Conservation (phyloP, 169 alveolate species). For the Plasmodium yoelii region DNA sequence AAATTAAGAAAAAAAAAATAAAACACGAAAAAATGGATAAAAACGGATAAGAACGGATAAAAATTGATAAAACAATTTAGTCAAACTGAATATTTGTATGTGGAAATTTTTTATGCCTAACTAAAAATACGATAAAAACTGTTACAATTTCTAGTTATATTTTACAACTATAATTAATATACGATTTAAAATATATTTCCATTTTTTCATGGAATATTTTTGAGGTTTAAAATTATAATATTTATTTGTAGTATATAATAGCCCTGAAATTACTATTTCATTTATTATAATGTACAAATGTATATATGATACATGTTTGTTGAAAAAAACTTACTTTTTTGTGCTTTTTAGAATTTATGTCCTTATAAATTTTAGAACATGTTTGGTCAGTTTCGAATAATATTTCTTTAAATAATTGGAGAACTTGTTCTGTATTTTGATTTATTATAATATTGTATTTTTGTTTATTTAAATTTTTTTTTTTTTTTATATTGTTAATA, state of each 20-base stretch:
- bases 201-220: neutral
- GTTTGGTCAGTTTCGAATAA: conserved; percentile 6
- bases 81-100: neutral
- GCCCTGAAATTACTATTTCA: neutral
- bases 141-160: too few species aligned
- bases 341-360: neutral
- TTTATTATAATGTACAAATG: neutral
- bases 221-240: neutral
- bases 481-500: neutral
- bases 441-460: conserved; percentile 19
- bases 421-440: neutral
- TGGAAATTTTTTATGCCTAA: neutral
- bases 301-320: neutral
- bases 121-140: neutral
- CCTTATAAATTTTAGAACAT: neutral
- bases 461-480: neutral
- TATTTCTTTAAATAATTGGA: conserved; percentile 24
- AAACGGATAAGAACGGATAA: too few species aligned
- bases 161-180: neutral
- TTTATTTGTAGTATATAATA: neutral
- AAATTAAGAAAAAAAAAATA: neutral
- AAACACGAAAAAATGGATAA: neutral
- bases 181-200: neutral
- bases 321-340: conserved; percentile 41
- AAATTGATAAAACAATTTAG: neutral